These are phyloP conservation scores for Desmodesmus armatus DNA, from an alignment of 139 green algal species.

Conservation along the genomic window DNA sequence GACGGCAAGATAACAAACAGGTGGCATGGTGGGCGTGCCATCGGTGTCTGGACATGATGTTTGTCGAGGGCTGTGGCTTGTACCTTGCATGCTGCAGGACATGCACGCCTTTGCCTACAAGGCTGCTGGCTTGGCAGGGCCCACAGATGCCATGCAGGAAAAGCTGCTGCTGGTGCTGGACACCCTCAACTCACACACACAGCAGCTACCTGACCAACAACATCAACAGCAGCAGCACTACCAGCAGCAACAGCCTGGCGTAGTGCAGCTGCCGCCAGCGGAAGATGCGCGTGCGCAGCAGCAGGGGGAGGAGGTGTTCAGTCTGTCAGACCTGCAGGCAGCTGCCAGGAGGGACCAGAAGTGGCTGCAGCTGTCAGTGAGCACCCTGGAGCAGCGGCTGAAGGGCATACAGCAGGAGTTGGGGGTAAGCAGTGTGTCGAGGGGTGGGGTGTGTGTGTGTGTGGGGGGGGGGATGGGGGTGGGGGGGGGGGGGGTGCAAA, in stretches of 20 bases:
- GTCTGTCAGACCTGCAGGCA: slow-evolving; percentile 8
- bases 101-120: slow-evolving; percentile 8
- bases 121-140: neutral
- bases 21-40: no score
- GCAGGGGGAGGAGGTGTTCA: neutral
- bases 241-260: neutral
- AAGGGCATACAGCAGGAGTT: no score
- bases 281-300: no score
- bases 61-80: no score
- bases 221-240: neutral
- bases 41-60: no score
- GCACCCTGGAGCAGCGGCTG: neutral
- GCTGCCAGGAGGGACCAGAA: slow-evolving; percentile 11
- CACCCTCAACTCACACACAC: slow-evolving; percentile 10
- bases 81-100: slow-evolving; percentile 4
- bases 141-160: neutral
- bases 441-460: no score
- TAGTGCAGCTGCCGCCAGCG: neutral
- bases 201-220: neutral
- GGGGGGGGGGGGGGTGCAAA: no score
- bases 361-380: slow-evolving; percentile 6
- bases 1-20: no score
- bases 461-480: no score
- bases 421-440: no score
- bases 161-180: slow-evolving; percentile 4